A percentile compares a stretch with the other conserved stretches of the same genome.
These are phyloP conservation scores for Coemansia sp. DNA, from an alignment of 192 early-diverging fungal species.

Conservation along the genomic window DNA sequence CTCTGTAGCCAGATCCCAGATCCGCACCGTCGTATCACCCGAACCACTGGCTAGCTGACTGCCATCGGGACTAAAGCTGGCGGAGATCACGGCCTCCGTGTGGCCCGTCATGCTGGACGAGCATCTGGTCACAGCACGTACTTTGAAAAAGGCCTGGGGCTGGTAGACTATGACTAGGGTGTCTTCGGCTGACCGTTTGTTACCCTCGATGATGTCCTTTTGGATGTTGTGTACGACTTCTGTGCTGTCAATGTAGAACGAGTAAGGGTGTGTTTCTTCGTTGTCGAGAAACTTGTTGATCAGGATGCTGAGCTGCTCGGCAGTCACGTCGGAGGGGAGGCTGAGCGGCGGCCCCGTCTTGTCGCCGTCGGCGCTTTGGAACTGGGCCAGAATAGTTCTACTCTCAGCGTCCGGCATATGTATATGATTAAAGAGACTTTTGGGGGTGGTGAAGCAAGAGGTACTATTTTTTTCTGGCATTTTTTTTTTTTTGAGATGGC, in stretches of 20 bases:
- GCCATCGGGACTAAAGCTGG: slow-evolving; percentile 91
- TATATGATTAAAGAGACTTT: not conserved
- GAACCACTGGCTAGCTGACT: slow-evolving; percentile 92
- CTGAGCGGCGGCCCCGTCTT: slow-evolving; percentile 85
- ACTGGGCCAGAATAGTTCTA: slow-evolving; percentile 59
- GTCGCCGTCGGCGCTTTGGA: slow-evolving; percentile 78
- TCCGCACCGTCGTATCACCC: slow-evolving; percentile 90
- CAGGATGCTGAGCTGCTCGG: slow-evolving; percentile 84
- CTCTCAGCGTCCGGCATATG: slow-evolving; percentile 12
- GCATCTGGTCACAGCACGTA: slow-evolving; percentile 93
- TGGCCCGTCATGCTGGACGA: slow-evolving; percentile 86
- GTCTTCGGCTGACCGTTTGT: slow-evolving; percentile 85
- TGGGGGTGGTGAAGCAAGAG: no score
- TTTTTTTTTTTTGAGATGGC: not conserved
- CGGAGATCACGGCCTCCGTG: slow-evolving; percentile 91
- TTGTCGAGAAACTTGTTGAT: slow-evolving; percentile 84
- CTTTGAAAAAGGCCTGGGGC: slow-evolving; percentile 95
- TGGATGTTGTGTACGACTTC: slow-evolving; percentile 80
- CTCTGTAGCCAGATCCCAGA: slow-evolving; percentile 98
- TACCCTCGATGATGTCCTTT: slow-evolving; percentile 77
- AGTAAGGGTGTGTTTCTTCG: slow-evolving; percentile 91
- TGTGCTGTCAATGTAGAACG: slow-evolving; percentile 86
- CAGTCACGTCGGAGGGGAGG: slow-evolving; percentile 81
- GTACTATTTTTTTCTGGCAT: no score
- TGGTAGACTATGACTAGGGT: slow-evolving; percentile 89